Percentiles rank a stretch among this genome's conserved stretches.
Conservation (phyloP, 2,329 filamentous ascomycete species). For the Grosmannia clavigera region DNA sequence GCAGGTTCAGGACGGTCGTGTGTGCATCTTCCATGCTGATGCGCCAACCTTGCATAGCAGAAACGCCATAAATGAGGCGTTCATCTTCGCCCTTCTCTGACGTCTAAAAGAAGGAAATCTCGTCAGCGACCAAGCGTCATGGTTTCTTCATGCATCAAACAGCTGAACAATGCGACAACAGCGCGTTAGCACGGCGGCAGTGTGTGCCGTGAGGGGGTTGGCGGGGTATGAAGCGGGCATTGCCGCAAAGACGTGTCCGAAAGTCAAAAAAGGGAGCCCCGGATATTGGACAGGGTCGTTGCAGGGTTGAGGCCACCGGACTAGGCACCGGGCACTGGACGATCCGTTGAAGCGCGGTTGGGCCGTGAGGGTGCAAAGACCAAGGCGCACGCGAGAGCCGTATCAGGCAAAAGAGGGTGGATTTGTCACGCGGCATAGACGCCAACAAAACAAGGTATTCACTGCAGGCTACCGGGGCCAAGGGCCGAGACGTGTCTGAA, state of each 20-base stretch:
- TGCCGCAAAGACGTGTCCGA: background rate
- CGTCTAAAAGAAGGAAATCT: conserved; percentile 38
- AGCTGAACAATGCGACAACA: background rate
- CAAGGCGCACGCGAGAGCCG: background rate
- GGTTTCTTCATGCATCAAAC: background rate
- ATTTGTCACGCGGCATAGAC: background rate
- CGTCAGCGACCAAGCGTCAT: conserved; percentile 5
- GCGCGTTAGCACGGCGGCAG: too few relatives aligned
- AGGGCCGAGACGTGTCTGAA: conserved; percentile 8
- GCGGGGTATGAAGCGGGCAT: background rate
- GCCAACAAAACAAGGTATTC: background rate
- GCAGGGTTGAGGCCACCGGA: background rate
- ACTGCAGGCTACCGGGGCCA: too few relatives aligned
- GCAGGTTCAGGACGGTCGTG: conserved; percentile 76
- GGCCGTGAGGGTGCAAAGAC: background rate
- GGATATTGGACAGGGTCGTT: background rate
- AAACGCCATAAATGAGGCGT: conserved; percentile 82
- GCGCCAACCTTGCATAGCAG: conserved; percentile 99
- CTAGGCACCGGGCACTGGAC: background rate
- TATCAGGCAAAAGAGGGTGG: background rate
- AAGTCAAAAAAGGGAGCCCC: background rate
- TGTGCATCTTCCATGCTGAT: conserved; percentile 99
- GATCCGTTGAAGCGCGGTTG: background rate
- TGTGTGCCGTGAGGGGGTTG: background rate
- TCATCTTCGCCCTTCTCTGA: conserved; percentile 90